Base-by-base conservation (phyloP, 2,329 filamentous ascomycete genomes). In the Arachnomyces sp. region DNA sequence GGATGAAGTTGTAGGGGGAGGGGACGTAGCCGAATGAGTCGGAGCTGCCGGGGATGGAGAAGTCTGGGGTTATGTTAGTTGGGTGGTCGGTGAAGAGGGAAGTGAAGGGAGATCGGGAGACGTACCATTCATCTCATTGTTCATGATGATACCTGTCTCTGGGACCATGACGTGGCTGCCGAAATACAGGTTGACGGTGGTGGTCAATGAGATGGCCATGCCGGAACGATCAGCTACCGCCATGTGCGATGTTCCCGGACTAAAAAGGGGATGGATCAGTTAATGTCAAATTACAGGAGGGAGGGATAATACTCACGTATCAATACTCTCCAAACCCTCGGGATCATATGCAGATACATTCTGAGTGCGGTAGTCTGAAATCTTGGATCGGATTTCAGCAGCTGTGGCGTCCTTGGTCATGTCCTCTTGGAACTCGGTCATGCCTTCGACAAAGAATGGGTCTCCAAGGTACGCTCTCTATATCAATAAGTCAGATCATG, bases 21-120 rank as follows among this genome's bases (percentile, higher is more conserved):
- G 90, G 88, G 33, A 81, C 75, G 65, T 87, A 94, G 38, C 87
- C 88, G 58, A 95, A 96, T 17, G 81, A 78, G 58, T 94, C 94
- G 43, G 71, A 73, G 2, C 73, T 67, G 39, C 77, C 77, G 0
- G 90, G 89, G 52, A 94, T 88, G 36, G 81, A 86, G 67, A 95
- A 95, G 66, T 94, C 87, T 67, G 81, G 74, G 72, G 77, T 77
- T 79, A 71, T 61, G 80, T 82, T 17, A 49, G 33, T 33, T 36
- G 32, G 9, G 31, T 36, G 15, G 13, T 13, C 18, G 13, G 15
- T 28, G 13, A 13, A 32, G 16, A 18, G 7, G 3, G 31, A 1
- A 7, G 3, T n/a, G 4, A 36, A 4, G 15, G 12, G 7, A 11
- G 2, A n/a, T 9, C 5, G 53, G 62, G 65, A 65, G 42, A 67